Evolutionary conservation across 495 filamentous ascomycete species (phyloP), one percentile per base, ranked within the genome.

Genomic region (Aspergillus cristatus): DNA sequence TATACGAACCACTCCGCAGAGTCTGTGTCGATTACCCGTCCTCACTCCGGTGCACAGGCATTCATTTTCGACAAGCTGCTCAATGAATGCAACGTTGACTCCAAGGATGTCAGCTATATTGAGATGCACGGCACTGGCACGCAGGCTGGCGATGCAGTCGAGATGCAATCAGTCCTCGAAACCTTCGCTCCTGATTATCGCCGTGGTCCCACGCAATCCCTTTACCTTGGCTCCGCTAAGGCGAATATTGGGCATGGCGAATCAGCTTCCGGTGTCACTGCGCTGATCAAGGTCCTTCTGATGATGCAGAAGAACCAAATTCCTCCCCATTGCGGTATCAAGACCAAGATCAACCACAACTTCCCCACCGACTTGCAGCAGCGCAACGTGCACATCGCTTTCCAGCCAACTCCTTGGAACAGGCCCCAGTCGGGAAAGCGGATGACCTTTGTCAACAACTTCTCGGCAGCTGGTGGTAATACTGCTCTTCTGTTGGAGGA

Each of bases 61-160:
- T 57, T 71, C 8, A 65, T 90, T n/a, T 89, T 81, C 42, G 62
- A 68, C 12, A 67, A 78, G 17, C 71, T 90, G 28, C 65, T 89
- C 11, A 72, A 79, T 31, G 69, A 82, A 25, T 79, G 82, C 7
- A 74, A 81, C 28, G 68, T 84, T 4, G 75, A 86, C 38, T 81
- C 86, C 2, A 72, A 75, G 36, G 79, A 88, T 33, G 61, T 90
- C 14, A 78, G 78, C 60, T 91, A 90, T 44, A 76, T 91, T 11
- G 86, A 93, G 53, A 86, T 88, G 76, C 86, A 93, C 53, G 86
- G 86, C n/a, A 91, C 86, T 1, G 86, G 86, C 7, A 90, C 86
- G 0, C 83, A 87, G 51, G 83, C 81, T 14, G 86, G 86, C 7
- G 86, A 93, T 55, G 77, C 74, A 0, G 78, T 76, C 0, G 86